Evolutionary conservation across 345 rosid species (phyloP).

Genomic region (Melaleuca quinquenervia): DNA sequence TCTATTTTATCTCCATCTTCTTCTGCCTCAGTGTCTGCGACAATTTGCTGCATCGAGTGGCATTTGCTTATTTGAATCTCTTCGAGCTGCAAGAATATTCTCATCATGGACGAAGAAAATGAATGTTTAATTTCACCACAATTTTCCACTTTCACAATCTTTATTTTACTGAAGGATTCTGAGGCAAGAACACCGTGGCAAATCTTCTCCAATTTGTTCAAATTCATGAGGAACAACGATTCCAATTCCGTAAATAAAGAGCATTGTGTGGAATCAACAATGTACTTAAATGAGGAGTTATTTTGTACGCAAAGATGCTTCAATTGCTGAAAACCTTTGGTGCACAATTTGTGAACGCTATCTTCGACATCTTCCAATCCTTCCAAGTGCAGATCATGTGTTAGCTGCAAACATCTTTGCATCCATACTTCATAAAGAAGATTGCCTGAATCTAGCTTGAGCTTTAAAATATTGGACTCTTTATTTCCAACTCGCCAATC

Average conservation of each 20-base stretch:
- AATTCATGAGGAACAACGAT: neutral
- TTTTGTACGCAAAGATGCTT: neutral
- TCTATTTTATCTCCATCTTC: neutral
- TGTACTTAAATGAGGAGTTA: neutral
- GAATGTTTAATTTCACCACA: neutral
- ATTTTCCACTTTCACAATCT: neutral
- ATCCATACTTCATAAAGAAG: neutral
- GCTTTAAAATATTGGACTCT: no score
- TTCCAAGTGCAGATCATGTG: accelerated
- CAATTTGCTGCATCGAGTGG: neutral
- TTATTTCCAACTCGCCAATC: accelerated
- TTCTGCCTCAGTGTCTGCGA: no score
- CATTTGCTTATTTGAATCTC: neutral
- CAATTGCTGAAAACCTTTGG: neutral
- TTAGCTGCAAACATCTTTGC: neutral
- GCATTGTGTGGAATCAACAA: neutral
- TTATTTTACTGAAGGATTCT: neutral
- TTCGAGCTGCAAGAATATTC: neutral
- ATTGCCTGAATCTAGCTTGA: neutral
- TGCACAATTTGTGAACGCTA: neutral
- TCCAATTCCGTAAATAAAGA: neutral
- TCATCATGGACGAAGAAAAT: neutral
- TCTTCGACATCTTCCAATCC: neutral
- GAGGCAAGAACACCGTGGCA: accelerated
- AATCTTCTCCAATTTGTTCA: neutral